phyloP scores from a whole-genome alignment of 306 rosid species.

The Rosa persica region DNA sequence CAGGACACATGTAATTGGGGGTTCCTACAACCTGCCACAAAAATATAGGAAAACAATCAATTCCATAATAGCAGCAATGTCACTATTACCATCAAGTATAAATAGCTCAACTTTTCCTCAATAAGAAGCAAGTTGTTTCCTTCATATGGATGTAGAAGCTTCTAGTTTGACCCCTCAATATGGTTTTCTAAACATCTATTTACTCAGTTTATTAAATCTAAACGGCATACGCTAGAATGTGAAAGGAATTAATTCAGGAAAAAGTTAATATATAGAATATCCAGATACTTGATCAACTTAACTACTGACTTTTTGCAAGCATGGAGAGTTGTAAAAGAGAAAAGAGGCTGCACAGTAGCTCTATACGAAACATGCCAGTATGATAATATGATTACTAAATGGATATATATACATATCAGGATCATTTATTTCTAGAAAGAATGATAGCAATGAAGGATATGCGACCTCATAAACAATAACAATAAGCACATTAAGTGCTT shows the following conservation, averaged over 20 bases:
- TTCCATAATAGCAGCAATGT: slow-evolving; percentile 7
- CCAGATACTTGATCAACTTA: neutral
- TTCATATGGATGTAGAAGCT: neutral
- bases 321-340: neutral
- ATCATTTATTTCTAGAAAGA: neutral
- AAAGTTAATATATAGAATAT: neutral
- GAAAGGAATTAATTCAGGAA: neutral
- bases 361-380: neutral
- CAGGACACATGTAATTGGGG: slow-evolving; percentile 99
- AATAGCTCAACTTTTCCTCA: neutral
- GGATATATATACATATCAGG: neutral
- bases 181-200: neutral
- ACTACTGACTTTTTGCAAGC: neutral
- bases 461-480: neutral
- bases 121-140: neutral
- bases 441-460: slow-evolving; percentile 1
- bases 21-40: slow-evolving; percentile 90
- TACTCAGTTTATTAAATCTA: neutral
- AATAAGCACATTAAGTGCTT: neutral
- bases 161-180: neutral
- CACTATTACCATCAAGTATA: neutral
- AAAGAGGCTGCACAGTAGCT: neutral
- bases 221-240: neutral
- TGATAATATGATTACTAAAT: neutral
- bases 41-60: slow-evolving; percentile 4